These are phyloP conservation scores for Fomitopsis palustris DNA, from an alignment of 1,284 basidiomycete species.

Conservation along the genomic window DNA sequence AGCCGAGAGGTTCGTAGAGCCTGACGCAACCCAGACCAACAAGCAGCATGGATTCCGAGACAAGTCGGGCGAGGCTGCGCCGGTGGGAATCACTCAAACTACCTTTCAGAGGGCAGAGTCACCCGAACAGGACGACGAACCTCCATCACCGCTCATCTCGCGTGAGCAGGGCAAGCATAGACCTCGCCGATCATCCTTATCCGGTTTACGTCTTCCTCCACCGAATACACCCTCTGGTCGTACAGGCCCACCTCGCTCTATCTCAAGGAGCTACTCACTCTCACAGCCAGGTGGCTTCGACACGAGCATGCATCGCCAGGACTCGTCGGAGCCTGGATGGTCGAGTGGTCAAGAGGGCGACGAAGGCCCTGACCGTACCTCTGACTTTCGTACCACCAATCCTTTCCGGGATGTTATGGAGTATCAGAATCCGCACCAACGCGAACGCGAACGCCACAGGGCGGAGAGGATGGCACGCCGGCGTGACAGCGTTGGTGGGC, in stretches of 20 bases:
- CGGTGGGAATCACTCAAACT: not conserved
- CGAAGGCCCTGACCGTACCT: constrained; percentile 29
- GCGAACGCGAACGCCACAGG: constrained; percentile 37
- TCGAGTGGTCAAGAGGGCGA: constrained; percentile 13
- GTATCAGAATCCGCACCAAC: constrained; percentile 33
- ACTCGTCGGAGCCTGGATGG: constrained; percentile 20
- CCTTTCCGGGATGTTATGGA: constrained; percentile 66
- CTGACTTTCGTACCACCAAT: constrained; percentile 29
- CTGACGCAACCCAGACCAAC: constrained; percentile 3
- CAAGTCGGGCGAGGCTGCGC: not conserved
- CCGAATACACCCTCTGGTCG: constrained; percentile 54
- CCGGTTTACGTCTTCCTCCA: constrained; percentile 13
- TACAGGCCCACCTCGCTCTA: constrained; percentile 71
- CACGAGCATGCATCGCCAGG: constrained; percentile 27
- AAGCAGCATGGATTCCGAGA: not conserved
- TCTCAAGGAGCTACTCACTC: constrained; percentile 61
- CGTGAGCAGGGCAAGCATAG: not conserved
- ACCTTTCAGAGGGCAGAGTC: not conserved
- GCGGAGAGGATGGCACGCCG: constrained; percentile 55
- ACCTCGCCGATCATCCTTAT: constrained; percentile 10
- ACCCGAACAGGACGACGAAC: constrained; percentile 6
- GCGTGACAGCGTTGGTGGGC: constrained; percentile 42
- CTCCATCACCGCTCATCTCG: constrained; percentile 6
- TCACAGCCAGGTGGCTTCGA: constrained; percentile 38
- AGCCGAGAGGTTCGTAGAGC: not conserved